Conservation (phyloP, 441 rosid genomes). For the Kokia cookei region DNA sequence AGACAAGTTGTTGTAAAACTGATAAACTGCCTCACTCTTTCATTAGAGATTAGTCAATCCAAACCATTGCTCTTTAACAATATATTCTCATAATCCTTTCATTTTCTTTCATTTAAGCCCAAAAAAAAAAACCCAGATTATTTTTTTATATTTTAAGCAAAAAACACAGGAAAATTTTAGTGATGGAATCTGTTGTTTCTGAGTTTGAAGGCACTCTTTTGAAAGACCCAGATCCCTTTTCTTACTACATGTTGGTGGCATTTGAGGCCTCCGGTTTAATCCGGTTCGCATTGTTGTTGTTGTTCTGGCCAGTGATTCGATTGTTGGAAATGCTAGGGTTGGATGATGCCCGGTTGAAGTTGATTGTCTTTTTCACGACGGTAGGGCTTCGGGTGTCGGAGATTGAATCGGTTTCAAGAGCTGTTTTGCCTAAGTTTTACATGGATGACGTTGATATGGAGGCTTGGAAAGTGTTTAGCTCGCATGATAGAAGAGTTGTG, state of each 20-base stretch:
- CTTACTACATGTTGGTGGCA: conserved; percentile 84
- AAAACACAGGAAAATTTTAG: not conserved
- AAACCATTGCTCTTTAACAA: conserved; percentile 16
- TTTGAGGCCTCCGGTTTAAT: conserved; percentile 79
- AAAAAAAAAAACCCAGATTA: not conserved
- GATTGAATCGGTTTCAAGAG: conserved; percentile 75
- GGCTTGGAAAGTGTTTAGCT: conserved; percentile 68
- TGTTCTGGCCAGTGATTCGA: conserved; percentile 62
- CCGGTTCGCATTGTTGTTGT: conserved; percentile 51
- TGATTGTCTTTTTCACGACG: conserved; percentile 66
- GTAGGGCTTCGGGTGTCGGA: conserved; percentile 51
- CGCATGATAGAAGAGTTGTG: conserved; percentile 50
- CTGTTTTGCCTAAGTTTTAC: conserved; percentile 77
- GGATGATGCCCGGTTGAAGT: conserved; percentile 40
- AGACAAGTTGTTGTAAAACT: conserved; percentile 41
- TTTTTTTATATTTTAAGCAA: not conserved
- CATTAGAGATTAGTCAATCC: conserved; percentile 36
- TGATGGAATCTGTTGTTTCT: conserved; percentile 46
- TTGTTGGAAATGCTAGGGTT: conserved; percentile 37
- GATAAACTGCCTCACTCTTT: conserved; percentile 50
- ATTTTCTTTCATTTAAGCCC: not conserved
- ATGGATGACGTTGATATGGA: conserved; percentile 68
- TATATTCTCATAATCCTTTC: conserved; percentile 15
- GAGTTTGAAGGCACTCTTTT: conserved; percentile 75
- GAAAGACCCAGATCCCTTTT: conserved; percentile 52